Base-by-base conservation (phyloP, 2,329 filamentous ascomycete genomes). In the Phialocephala subalpina region DNA sequence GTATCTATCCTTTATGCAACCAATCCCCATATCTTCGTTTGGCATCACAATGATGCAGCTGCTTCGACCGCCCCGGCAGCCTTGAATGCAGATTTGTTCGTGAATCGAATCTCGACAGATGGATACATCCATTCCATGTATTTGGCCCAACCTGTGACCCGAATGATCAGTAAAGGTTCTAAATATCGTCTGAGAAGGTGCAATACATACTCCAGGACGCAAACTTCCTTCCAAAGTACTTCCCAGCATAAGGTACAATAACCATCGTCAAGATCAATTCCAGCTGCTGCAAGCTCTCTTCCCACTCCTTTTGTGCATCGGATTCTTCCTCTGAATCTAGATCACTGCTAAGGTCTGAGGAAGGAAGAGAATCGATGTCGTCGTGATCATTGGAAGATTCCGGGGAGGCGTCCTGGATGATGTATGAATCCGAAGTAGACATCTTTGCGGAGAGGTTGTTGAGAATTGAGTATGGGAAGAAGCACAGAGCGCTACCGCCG, bases 41-140 rank as follows among this genome's bases (percentile, higher is more conserved):
- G 3, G 14, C 11, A 16, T 73, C 64, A 76, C 55, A 76, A 66
- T 12, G 73, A 67, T 45, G 75, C 74, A 27, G 86, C 86, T 8
- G 87, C 89, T 73, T 87, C 86, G n/a, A 86, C 82, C 9, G 83
- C 86, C 33, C 91, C 91, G 1, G 83, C 81, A n/a, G 81, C 85
- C 74, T 86, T 87, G 79, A 91, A 92, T 0, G 82, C 77, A 68
- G 81, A 84, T 75, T 90, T 89, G 77, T 84, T 90, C 64, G 87
- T 87, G 80, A 84, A 86, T 69, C 78, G 79, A 52, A 97, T 84
- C 67, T 97, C 91, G 63, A 97, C 90, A n/a, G n/a, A n/a, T 0
- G 89, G 89, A 77, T 97, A 96, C 78, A 92, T 90, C 94, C 94
- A 98, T 78, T 93, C 88, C 94, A 97, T 97, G 77, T 94, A 97